Evolutionary conservation across 202 grass and related monocot genomes (phyloP), one percentile per base, ranked within the genome.

Genomic region (Panicum hallii): DNA sequence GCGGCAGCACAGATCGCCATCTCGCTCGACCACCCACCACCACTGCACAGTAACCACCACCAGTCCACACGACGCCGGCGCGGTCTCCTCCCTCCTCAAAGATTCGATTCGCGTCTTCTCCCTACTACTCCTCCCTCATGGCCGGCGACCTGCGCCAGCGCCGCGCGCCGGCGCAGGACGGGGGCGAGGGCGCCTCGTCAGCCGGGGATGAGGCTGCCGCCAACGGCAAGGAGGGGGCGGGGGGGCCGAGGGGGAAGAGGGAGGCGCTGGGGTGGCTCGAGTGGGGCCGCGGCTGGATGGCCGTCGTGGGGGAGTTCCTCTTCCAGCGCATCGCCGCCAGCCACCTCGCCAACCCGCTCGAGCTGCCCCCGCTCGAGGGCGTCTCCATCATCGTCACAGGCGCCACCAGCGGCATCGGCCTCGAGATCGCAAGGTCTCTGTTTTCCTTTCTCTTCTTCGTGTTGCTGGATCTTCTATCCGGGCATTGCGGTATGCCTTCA

Each of bases 311-410:
- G 60, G 97, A 94, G 90, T 99, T 99, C 88, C 48, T 99, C 65
- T 97, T 99, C 90, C 93, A 99, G 90, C 90, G 93, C 72, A 99
- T 99, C 88, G 91, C 87, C 19, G 97, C 97, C 58, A 99, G 97
- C 90, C 91, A 97, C 82, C 87, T 99, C 11, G 86, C 94, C 57
- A 96, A 96, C 63, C 97, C 97, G 30, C 83, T 99, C 57, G 79
- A 89, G 19, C 58, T 99, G 14, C 88, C 91, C 44, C 97, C 88
- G 34, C 89, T 99, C 34, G 88, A 97, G 5, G 97, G 91, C 56
- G 72, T 89, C 82, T 94, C 93, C 82, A 22, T 85, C 78, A 16
- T 94, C 61, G 88, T 99, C 79, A 96, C 97, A 28, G 93, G 97
- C 63, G 91, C 90, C 79, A 99, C 97, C 86, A 96, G 93, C 74